Percentiles rank a stretch among this genome's conserved stretches.
Evolutionary conservation across 169 alveolate genomes (phyloP).

Genomic region (Cryptosporidium meleagridis): DNA sequence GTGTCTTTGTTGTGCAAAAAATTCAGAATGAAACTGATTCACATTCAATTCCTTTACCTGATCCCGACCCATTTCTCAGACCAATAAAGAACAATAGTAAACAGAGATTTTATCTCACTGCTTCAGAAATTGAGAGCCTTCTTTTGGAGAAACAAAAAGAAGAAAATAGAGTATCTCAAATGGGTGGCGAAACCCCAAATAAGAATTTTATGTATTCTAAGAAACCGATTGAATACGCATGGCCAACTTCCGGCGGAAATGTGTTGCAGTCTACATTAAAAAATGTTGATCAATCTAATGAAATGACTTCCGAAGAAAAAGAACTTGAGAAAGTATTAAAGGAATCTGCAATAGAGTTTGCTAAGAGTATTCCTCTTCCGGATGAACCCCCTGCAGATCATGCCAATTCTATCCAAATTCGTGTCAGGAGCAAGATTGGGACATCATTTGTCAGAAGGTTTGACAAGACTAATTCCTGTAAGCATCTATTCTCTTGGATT

Average conservation of each 20-base stretch:
- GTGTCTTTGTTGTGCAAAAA: constrained; percentile 62
- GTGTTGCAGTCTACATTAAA: background rate
- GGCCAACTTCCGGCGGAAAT: constrained; percentile 68
- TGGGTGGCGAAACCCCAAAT: background rate
- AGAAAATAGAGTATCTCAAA: background rate
- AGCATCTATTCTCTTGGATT: constrained; percentile 33
- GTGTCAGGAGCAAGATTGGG: constrained; percentile 32
- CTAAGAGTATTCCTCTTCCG: constrained; percentile 31
- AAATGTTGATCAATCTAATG: background rate
- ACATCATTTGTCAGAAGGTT: constrained; percentile 41
- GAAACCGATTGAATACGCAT: constrained; percentile 1
- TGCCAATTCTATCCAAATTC: constrained; percentile 19
- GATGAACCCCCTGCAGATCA: constrained; percentile 25
- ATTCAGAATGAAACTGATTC: constrained; percentile 34
- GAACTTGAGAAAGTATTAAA: constrained; percentile 44
- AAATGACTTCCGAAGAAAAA: background rate
- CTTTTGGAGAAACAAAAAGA: background rate
- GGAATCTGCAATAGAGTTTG: constrained; percentile 57
- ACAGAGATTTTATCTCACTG: constrained; percentile 34
- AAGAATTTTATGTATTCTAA: constrained; percentile 35
- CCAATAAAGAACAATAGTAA: constrained; percentile 20
- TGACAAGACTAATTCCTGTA: background rate
- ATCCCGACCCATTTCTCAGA: constrained; percentile 73
- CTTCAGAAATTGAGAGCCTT: constrained; percentile 31
- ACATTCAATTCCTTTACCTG: constrained; percentile 21